Base-by-base conservation (phyloP, 768 basidiomycete species). In the Trametopsis cervina region DNA sequence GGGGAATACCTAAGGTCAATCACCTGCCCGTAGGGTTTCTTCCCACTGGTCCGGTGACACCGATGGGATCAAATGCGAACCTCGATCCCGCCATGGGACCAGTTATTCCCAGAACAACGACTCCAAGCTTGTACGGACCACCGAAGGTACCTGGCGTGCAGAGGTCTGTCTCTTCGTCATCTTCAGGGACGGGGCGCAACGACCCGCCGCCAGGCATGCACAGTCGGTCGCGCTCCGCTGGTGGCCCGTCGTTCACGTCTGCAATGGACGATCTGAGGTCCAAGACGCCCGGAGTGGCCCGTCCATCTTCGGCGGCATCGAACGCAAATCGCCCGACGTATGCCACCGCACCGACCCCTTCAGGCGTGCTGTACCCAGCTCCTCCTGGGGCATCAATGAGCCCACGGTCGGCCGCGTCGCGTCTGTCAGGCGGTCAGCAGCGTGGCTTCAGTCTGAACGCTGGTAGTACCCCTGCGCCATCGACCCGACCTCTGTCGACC, bases 381-480 rank as follows among this genome's bases (percentile, higher is more conserved):
- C 22, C 45, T 4, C 39, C 36, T 18, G 41, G 39, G 15, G 47
- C 24, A 10, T 20, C 26, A 21, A 42, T 40, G 18, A 56, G 54
- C 46, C 52, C 54, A 17, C 40, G 40, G 42, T 39, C 63, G 49
- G 38, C 57, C 13, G 33, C 55, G 2, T 56, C 61, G 12, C 57
- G 57, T 10, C 24, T 54, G 15, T 56, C 59, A 7, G 62, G 49
- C 9, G 29, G 29, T 33, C 58, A 57, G 42, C 46, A 54, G 18
- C 59, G 59, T 20, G 60, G 57, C 52, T 47, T 61, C n/a, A 62
- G 63, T 53, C 26, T 62, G 40, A 54, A 61, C 52, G 63, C 63
- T 13, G 61, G 60, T 18, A 56, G 53, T 25, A 64, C 63, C 7
- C 63, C 61, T 11, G 53, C 52, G 12, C 46, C 40, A 46, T n/a